phyloP scores from a whole-genome alignment of 352 stramenopile genomes.

The Saprolegnia diclina region DNA sequence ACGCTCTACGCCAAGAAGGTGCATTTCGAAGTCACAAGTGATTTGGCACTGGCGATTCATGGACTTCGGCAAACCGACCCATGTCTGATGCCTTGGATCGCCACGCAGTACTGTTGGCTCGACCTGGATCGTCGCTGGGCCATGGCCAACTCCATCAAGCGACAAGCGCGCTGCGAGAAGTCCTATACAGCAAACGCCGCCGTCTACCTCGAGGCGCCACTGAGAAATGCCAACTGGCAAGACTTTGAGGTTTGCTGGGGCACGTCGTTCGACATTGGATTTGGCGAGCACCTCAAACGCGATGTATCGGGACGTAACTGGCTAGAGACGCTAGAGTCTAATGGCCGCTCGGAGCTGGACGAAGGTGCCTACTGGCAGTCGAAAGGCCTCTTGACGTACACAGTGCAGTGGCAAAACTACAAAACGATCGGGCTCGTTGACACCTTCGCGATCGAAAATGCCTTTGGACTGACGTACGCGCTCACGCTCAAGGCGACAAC shows the following conservation, averaged over 20 bases:
- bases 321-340: neutral
- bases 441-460: neutral
- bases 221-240: constrained; percentile 6
- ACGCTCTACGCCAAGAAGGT: neutral
- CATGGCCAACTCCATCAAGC: constrained; percentile 10
- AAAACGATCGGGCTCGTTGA: neutral
- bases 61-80: constrained; percentile 9
- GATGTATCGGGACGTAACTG: neutral
- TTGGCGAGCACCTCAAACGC: neutral
- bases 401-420: constrained; percentile 17
- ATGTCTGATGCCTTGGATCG: constrained; percentile 13
- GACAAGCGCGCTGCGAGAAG: constrained; percentile 11
- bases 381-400: neutral
- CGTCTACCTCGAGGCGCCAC: neutral
- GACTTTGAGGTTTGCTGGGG: constrained; percentile 8
- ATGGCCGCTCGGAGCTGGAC: neutral
- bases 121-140: constrained; percentile 2
- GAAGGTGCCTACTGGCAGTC: neutral
- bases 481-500: constrained; percentile 2
- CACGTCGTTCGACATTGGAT: constrained; percentile 3
- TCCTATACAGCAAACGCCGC: constrained; percentile 1
- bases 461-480: constrained; percentile 1
- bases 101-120: constrained; percentile 18
- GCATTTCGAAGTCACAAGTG: neutral
- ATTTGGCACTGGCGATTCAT: constrained; percentile 1